phyloP scores from a whole-genome alignment of 2,329 filamentous ascomycete genomes.

The Penicillium frequentans region DNA sequence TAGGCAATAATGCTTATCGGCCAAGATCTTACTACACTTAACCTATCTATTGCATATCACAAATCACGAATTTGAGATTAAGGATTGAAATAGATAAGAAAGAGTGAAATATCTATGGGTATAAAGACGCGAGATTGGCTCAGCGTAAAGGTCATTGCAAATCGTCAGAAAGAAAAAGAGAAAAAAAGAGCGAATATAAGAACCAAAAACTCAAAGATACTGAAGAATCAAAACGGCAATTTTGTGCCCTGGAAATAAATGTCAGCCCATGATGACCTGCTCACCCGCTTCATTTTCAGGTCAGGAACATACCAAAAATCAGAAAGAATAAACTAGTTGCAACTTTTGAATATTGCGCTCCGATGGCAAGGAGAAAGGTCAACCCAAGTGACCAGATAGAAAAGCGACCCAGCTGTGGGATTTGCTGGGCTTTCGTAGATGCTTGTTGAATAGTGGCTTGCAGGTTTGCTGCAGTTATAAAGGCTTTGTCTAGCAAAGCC shows the following conservation, averaged over 20 bases:
- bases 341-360: background rate
- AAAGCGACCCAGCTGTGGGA: slow-evolving; percentile 1
- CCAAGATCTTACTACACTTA: too few species aligned
- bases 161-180: background rate
- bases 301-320: background rate
- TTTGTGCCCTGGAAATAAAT: background rate
- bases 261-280: background rate
- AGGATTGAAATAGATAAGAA: background rate
- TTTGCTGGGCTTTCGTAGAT: slow-evolving; percentile 20
- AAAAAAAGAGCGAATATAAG: background rate
- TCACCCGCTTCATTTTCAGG: background rate
- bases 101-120: background rate
- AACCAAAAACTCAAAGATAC: background rate
- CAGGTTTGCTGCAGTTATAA: slow-evolving; percentile 29
- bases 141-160: background rate
- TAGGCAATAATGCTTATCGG: too few species aligned
- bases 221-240: background rate
- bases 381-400: background rate
- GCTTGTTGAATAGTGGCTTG: slow-evolving; percentile 34
- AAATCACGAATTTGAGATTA: background rate
- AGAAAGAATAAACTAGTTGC: background rate
- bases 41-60: background rate
- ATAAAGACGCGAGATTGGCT: background rate
- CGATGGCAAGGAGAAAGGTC: background rate
- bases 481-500: slow-evolving; percentile 32